A percentile compares a stretch with the other conserved stretches of the same genome.
Evolutionary conservation across 139 green algal genomes (phyloP).

Genomic region (Chlorella sp.): DNA sequence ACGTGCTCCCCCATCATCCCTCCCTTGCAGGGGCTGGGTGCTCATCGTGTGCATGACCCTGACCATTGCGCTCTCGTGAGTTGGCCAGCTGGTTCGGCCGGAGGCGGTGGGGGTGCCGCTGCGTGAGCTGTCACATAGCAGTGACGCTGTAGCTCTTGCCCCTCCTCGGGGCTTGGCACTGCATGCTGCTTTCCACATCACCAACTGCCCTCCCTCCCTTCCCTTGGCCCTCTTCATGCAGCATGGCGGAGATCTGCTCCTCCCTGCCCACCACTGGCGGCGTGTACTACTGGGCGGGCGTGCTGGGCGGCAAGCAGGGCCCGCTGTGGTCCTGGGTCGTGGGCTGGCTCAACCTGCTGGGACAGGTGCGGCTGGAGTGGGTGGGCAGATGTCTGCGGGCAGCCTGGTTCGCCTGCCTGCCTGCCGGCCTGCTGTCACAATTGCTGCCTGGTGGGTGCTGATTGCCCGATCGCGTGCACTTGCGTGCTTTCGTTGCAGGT

Average conservation of each 20-base stretch:
- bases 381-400: too few species aligned
- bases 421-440: too few species aligned
- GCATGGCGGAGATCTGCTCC: constrained; percentile 49
- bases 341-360: constrained; percentile 21
- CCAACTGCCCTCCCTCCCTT: background rate
- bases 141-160: too few species aligned
- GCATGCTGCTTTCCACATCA: too few species aligned
- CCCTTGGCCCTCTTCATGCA: background rate
- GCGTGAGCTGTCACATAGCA: too few species aligned
- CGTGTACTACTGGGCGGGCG: constrained; percentile 41
- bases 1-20: too few species aligned
- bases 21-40: constrained; percentile 44
- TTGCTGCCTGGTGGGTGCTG: too few species aligned
- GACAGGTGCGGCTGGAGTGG: background rate
- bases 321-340: constrained; percentile 18
- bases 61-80: constrained; percentile 35
- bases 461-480: background rate
- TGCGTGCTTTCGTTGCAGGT: background rate
- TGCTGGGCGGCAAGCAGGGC: constrained; percentile 17
- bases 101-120: too few species aligned
- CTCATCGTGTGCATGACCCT: constrained; percentile 44
- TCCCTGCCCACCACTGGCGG: constrained; percentile 48
- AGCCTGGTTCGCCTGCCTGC: too few species aligned
- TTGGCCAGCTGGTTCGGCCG: too few species aligned
- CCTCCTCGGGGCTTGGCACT: too few species aligned